Evolutionary conservation across 2,329 filamentous ascomycete genomes (phyloP).

Genomic region (Bipolaris zeicola): DNA sequence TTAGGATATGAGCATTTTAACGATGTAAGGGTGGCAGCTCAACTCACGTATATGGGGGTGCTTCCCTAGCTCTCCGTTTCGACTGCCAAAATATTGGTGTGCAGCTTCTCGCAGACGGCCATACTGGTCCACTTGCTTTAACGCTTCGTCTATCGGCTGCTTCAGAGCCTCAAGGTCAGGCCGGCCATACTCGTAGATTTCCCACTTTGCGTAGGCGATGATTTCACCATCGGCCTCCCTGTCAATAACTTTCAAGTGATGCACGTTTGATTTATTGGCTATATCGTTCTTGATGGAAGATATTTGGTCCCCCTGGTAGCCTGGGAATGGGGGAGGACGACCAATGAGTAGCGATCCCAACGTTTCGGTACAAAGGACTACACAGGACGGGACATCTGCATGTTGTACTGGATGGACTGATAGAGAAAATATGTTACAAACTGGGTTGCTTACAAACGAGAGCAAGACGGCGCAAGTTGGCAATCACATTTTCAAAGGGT

Average conservation of each 20-base stretch:
- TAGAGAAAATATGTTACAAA: background rate
- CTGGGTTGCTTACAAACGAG: background rate
- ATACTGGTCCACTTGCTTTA: constrained; percentile 3
- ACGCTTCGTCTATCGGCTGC: constrained; percentile 2
- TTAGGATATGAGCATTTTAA: background rate
- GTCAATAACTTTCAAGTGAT: background rate
- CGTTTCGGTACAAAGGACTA: background rate
- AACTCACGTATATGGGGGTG: constrained; percentile 5
- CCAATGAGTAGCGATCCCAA: constrained; percentile 5
- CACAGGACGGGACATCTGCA: background rate
- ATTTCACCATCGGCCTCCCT: background rate
- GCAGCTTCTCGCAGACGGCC: constrained; percentile 1
- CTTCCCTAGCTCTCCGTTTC: background rate
- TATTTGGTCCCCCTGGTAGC: constrained; percentile 1
- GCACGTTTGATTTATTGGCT: background rate
- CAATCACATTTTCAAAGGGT: background rate
- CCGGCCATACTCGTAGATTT: background rate
- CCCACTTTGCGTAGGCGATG: constrained; percentile 3
- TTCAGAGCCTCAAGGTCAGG: constrained; percentile 1
- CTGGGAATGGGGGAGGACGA: background rate
- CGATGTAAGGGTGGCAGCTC: background rate
- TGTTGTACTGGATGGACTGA: background rate
- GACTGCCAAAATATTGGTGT: constrained; percentile 1
- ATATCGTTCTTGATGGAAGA: constrained; percentile 1
- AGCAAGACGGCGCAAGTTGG: background rate